Conservation (phyloP, 768 basidiomycete genomes). For the Naganishia friedmannii region DNA sequence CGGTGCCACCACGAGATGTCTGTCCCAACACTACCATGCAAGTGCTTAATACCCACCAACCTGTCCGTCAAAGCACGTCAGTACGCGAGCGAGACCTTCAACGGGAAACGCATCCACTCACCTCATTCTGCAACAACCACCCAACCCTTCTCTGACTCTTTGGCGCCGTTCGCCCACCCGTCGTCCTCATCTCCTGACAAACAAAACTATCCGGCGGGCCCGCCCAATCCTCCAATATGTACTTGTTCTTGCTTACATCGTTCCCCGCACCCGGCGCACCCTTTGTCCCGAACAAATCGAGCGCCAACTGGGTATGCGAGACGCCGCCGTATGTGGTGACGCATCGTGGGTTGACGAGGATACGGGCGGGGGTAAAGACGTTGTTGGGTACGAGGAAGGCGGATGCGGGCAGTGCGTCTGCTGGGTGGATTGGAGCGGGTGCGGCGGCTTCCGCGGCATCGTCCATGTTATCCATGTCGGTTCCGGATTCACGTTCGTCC, state of each 20-base stretch:
- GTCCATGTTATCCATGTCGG: slow-evolving; percentile 50
- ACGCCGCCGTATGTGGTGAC: slow-evolving; percentile 98
- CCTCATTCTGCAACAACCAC: slow-evolving; percentile 53
- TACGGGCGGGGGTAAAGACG: slow-evolving; percentile 78
- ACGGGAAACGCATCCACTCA: slow-evolving; percentile 31
- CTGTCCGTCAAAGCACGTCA: neutral
- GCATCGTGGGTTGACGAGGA: slow-evolving; percentile 92
- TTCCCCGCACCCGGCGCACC: slow-evolving; percentile 63
- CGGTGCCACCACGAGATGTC: no score
- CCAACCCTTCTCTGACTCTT: slow-evolving; percentile 52
- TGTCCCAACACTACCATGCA: neutral
- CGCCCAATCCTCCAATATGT: slow-evolving; percentile 31
- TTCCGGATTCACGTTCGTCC: slow-evolving; percentile 43
- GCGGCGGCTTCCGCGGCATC: slow-evolving; percentile 44
- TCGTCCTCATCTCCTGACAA: slow-evolving; percentile 74
- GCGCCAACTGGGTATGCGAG: slow-evolving; percentile 89
- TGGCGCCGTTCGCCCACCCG: slow-evolving; percentile 53
- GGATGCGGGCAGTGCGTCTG: slow-evolving; percentile 47
- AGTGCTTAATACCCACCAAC: slow-evolving; percentile 21
- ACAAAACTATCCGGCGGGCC: slow-evolving; percentile 87
- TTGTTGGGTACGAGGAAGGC: slow-evolving; percentile 52
- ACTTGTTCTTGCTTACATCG: slow-evolving; percentile 40
- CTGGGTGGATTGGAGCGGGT: slow-evolving; percentile 45
- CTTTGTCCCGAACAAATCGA: slow-evolving; percentile 77
- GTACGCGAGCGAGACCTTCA: neutral